phyloP scores from a whole-genome alignment of 2,329 filamentous ascomycete species.

The Aspergillus sergii region DNA sequence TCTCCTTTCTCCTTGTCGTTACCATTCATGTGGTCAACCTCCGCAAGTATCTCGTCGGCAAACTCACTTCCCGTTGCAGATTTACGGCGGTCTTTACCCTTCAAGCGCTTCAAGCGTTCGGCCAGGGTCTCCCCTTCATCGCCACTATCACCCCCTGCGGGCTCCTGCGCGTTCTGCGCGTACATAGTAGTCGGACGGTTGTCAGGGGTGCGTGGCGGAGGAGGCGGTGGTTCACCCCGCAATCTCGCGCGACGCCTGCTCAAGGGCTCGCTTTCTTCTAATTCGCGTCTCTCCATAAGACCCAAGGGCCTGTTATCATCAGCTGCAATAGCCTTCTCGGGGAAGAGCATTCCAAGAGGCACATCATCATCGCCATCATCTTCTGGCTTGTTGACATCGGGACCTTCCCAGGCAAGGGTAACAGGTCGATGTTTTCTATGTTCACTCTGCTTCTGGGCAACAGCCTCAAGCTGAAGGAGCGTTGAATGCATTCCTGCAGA shows the following conservation, averaged over 20 bases:
- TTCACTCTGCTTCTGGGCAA: constrained; percentile 80
- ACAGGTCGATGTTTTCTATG: constrained; percentile 71
- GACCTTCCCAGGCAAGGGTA: constrained; percentile 83
- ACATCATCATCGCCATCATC: constrained; percentile 78
- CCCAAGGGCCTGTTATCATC: constrained; percentile 47
- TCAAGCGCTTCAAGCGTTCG: constrained; percentile 46
- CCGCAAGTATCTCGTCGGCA: constrained; percentile 45
- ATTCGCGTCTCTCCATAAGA: constrained; percentile 68
- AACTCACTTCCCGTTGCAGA: constrained; percentile 44
- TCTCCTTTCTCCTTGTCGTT: constrained; percentile 24
- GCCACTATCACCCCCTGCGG: constrained; percentile 33
- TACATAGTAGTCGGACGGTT: constrained; percentile 40
- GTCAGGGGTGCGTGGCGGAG: constrained; percentile 32
- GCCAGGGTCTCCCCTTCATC: constrained; percentile 50
- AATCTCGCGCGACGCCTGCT: constrained; percentile 75
- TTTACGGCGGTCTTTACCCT: constrained; percentile 34
- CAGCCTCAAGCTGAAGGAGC: constrained; percentile 84
- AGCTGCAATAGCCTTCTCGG: constrained; percentile 42
- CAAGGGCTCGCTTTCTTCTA: constrained; percentile 91
- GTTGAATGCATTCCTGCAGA: constrained; percentile 88
- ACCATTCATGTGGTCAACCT: constrained; percentile 38
- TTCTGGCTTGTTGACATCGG: constrained; percentile 43
- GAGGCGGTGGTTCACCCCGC: constrained; percentile 57
- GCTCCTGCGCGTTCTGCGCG: constrained; percentile 29
- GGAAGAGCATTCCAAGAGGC: constrained; percentile 79